A percentile compares a stretch with the other conserved stretches of the same genome.
These are phyloP conservation scores for Panicum virgatum DNA, from an alignment of 202 grass and related monocot species.

Conservation along the genomic window DNA sequence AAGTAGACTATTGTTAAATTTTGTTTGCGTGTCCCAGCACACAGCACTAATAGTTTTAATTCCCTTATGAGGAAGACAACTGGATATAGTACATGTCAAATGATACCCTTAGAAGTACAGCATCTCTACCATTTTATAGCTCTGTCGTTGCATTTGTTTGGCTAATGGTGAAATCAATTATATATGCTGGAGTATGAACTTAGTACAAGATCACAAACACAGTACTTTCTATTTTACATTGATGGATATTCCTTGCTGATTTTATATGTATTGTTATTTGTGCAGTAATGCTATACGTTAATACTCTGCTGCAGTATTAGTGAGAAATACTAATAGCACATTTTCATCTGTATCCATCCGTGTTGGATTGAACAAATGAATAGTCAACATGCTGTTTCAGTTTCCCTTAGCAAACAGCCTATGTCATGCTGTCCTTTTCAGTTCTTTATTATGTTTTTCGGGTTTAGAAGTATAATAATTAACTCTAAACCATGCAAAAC, in stretches of 20 bases:
- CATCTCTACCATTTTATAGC: background rate
- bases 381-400: background rate
- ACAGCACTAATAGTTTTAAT: background rate
- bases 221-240: background rate
- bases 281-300: background rate
- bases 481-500: conserved; percentile 33
- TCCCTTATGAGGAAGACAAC: background rate
- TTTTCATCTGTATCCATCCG: background rate
- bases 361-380: conserved; percentile 5
- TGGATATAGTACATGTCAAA: background rate
- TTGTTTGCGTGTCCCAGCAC: background rate
- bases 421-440: conserved; percentile 33
- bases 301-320: background rate
- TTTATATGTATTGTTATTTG: background rate
- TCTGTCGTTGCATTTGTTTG: background rate
- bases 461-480: background rate
- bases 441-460: conserved; percentile 3
- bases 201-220: background rate
- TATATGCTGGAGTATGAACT: background rate
- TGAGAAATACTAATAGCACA: background rate
- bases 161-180: background rate
- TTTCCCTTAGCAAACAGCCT: background rate
- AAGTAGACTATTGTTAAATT: background rate
- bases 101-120: background rate
- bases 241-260: background rate